These are phyloP conservation scores for Cornus florida DNA, from an alignment of 148 eudicot genomes.

Conservation along the genomic window DNA sequence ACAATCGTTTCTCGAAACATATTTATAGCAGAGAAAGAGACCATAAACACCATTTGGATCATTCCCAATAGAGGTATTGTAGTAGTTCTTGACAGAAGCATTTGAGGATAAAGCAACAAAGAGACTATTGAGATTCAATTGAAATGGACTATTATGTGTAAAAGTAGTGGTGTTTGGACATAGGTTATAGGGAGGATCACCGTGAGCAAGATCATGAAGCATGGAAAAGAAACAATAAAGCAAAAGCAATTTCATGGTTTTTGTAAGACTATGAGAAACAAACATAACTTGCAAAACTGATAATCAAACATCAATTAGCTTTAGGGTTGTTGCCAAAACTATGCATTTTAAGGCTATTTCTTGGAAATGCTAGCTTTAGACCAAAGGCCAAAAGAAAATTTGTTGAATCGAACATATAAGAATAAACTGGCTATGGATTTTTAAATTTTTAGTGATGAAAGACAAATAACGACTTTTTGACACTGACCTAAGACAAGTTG, in stretches of 20 bases:
- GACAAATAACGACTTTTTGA: too few relatives aligned
- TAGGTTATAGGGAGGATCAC: background rate
- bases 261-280: too few relatives aligned
- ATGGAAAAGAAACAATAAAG: background rate
- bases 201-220: background rate
- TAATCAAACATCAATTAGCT: too few relatives aligned
- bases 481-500: too few relatives aligned
- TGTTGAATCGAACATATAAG: too few relatives aligned
- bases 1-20: conserved; percentile 1
- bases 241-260: background rate
- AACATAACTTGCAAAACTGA: too few relatives aligned
- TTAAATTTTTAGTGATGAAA: too few relatives aligned
- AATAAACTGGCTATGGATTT: too few relatives aligned
- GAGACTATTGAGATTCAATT: conserved; percentile 3
- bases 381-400: too few relatives aligned
- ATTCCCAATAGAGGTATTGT: background rate
- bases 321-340: background rate
- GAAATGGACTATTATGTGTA: background rate
- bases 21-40: conserved; percentile 12
- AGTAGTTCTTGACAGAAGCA: conserved; percentile 5
- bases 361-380: too few relatives aligned
- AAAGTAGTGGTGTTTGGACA: background rate
- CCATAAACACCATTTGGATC: conserved; percentile 2
- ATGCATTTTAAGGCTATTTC: background rate
- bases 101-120: conserved; percentile 13